These are phyloP conservation scores for Cystobasidium onofrii DNA, from an alignment of 768 basidiomycete genomes.

Conservation along the genomic window DNA sequence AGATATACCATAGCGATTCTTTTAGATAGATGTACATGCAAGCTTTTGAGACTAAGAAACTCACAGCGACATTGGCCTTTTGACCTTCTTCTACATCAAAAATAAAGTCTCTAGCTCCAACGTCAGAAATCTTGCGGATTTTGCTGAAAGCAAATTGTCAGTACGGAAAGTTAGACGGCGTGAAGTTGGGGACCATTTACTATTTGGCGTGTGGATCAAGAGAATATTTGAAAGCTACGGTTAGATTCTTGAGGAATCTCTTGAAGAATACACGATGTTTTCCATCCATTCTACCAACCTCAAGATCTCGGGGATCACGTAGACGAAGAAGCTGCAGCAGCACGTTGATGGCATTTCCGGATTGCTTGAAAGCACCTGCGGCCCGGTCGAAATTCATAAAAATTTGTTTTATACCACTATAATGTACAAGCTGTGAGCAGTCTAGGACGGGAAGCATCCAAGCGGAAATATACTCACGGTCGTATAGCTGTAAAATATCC, in stretches of 20 bases:
- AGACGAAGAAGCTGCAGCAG: background rate
- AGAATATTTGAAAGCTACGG: background rate
- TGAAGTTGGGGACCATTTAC: background rate
- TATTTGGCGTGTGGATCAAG: background rate
- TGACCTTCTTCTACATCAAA: background rate
- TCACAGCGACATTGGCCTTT: background rate
- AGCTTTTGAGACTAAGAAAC: background rate
- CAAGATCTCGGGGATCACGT: slow-evolving; percentile 6
- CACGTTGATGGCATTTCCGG: slow-evolving; percentile 3
- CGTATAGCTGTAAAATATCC: slow-evolving; percentile 5
- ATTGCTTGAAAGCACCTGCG: slow-evolving; percentile 8
- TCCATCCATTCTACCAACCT: background rate
- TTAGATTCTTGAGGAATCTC: background rate
- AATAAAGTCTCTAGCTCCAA: background rate
- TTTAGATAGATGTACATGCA: background rate
- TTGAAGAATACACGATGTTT: background rate
- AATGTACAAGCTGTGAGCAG: no score
- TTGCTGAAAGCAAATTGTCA: background rate
- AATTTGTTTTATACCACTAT: background rate
- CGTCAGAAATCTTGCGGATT: slow-evolving; percentile 11
- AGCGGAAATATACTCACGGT: background rate
- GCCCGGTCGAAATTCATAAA: slow-evolving; percentile 20
- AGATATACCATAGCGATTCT: background rate
- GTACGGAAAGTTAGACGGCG: background rate
- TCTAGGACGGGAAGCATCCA: no score